These are phyloP conservation scores for Debaryomyces udenii DNA, from an alignment of 1,139 yeast species.

Conservation along the genomic window DNA sequence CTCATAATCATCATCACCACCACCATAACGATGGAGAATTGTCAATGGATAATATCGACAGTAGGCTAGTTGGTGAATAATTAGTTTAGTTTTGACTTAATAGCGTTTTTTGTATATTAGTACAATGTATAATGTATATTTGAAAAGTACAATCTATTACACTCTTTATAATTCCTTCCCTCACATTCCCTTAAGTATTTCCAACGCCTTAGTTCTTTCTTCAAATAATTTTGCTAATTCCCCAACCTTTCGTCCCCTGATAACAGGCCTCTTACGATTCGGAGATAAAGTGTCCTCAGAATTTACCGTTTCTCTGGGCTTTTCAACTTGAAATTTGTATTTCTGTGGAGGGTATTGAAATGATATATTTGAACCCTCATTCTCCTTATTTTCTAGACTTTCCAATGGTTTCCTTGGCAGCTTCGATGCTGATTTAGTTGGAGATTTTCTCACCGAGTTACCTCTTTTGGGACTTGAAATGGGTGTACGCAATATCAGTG, in stretches of 20 bases:
- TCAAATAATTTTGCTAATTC: slow-evolving; percentile 59
- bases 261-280: slow-evolving; percentile 44
- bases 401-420: neutral
- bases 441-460: slow-evolving; percentile 6
- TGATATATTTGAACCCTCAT: slow-evolving; percentile 29
- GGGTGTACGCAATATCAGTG: slow-evolving; percentile 4
- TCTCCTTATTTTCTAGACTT: slow-evolving; percentile 8
- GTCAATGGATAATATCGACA: slow-evolving; percentile 52
- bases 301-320: neutral
- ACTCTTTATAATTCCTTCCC: neutral
- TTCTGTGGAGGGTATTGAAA: slow-evolving; percentile 46
- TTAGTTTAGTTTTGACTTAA: slow-evolving; percentile 1
- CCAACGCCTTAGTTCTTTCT: slow-evolving; percentile 56
- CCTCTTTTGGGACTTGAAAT: slow-evolving; percentile 9
- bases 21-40: slow-evolving; percentile 37
- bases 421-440: slow-evolving; percentile 1
- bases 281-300: neutral
- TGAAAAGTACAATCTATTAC: slow-evolving; percentile 2
- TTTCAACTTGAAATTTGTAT: slow-evolving; percentile 28
- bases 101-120: slow-evolving; percentile 10
- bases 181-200: slow-evolving; percentile 44
- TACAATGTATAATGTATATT: slow-evolving; percentile 9
- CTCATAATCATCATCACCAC: slow-evolving; percentile 29
- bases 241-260: slow-evolving; percentile 57
- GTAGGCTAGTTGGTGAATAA: slow-evolving; percentile 50